A percentile compares a stretch with the other conserved stretches of the same genome.
Evolutionary conservation across 2,329 filamentous ascomycete genomes (phyloP).

Genomic region (Clonostachys rosea): DNA sequence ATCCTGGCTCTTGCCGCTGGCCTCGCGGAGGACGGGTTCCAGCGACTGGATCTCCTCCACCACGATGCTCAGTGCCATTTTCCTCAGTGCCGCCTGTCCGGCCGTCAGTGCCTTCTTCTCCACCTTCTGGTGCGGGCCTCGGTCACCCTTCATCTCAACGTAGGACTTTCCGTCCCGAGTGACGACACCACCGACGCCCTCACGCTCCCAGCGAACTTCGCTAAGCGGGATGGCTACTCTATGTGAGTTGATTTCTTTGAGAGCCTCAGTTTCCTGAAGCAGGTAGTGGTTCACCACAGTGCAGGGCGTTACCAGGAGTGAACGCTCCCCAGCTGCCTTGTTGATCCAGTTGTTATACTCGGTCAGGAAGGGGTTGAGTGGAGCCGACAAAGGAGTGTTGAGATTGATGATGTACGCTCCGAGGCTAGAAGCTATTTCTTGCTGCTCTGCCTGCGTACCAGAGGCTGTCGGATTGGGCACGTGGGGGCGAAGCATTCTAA

Average conservation of each 20-base stretch:
- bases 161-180: constrained; percentile 58
- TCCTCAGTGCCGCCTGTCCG: constrained; percentile 68
- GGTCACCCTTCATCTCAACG: constrained; percentile 47
- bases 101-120: constrained; percentile 52
- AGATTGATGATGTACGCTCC: constrained; percentile 80
- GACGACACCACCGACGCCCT: constrained; percentile 60
- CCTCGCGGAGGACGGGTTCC: constrained; percentile 71
- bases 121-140: constrained; percentile 25
- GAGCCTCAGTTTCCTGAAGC: constrained; percentile 70
- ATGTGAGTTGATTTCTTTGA: constrained; percentile 66
- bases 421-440: constrained; percentile 62
- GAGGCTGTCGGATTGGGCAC: constrained; percentile 44
- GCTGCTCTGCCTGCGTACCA: constrained; percentile 41
- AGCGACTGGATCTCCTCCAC: constrained; percentile 75
- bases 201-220: constrained; percentile 82
- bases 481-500: constrained; percentile 79
- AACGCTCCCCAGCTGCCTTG: constrained; percentile 67
- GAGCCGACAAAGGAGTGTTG: constrained; percentile 75
- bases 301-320: constrained; percentile 72
- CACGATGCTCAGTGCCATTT: constrained; percentile 75
- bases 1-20: constrained; percentile 74
- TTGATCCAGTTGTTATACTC: constrained; percentile 82
- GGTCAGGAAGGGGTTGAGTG: constrained; percentile 75
- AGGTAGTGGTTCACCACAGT: constrained; percentile 72
- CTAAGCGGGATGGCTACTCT: constrained; percentile 83